Conservation (phyloP, 2,329 filamentous ascomycete species). For the Huntiella abstrusa region DNA sequence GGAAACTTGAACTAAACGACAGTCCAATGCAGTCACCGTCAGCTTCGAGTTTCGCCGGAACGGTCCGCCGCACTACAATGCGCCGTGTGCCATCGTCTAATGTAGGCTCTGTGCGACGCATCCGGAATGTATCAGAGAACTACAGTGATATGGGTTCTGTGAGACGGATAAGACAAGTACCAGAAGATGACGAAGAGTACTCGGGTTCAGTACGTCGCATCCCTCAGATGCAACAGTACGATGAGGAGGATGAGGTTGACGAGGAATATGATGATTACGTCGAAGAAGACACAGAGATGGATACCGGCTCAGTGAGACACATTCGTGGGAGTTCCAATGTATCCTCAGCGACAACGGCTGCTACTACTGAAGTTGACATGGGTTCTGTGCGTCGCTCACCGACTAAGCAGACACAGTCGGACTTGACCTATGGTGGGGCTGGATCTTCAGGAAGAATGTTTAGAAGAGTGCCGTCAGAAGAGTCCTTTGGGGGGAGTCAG, state of each 20-base stretch:
- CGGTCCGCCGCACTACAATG: conserved; percentile 40
- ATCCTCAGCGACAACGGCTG: not conserved
- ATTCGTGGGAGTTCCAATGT: not conserved
- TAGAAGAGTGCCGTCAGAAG: conserved; percentile 62
- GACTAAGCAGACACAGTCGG: conserved; percentile 50
- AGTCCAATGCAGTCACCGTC: conserved; percentile 31
- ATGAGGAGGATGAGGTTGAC: conserved; percentile 78
- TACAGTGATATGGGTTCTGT: conserved; percentile 4
- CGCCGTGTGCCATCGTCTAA: conserved; percentile 8
- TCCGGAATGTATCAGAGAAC: conserved; percentile 7
- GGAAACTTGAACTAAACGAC: conserved; percentile 41
- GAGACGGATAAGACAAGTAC: conserved; percentile 4
- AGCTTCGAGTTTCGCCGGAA: conserved; percentile 32
- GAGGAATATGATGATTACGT: conserved; percentile 49
- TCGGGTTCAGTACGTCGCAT: conserved; percentile 9
- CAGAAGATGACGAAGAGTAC: conserved; percentile 2
- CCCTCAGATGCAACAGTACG: conserved; percentile 61
- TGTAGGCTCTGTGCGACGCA: conserved; percentile 9
- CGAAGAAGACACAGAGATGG: conserved; percentile 23
- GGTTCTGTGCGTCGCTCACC: conserved; percentile 9
- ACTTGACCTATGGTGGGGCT: conserved; percentile 85
- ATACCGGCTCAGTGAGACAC: conserved; percentile 4
- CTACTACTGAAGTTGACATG: not conserved
- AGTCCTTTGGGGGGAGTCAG: conserved; percentile 21
- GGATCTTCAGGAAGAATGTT: conserved; percentile 86